These are phyloP conservation scores for Hypsizygus marmoreus DNA, from an alignment of 768 basidiomycete species.

Conservation along the genomic window DNA sequence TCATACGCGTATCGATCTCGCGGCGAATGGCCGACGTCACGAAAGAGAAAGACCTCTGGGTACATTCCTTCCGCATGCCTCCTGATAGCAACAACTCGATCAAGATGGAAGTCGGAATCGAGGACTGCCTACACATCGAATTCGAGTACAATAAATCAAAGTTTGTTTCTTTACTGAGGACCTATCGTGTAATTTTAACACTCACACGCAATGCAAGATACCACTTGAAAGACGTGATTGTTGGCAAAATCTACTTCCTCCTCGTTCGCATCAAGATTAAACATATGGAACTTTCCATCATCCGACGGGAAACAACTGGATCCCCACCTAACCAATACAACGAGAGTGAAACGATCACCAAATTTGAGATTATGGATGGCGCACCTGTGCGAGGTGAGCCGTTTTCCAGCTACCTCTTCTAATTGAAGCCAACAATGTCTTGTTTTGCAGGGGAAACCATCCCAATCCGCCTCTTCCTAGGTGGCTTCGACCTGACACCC, in stretches of 20 bases:
- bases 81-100: conserved; percentile 97
- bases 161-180: conserved; percentile 48
- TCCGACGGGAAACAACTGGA: conserved; percentile 95
- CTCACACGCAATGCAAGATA: conserved; percentile 58
- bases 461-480: conserved; percentile 95
- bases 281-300: conserved; percentile 99
- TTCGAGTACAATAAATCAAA: conserved; percentile 99
- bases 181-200: neutral
- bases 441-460: conserved; percentile 83
- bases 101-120: conserved; percentile 99
- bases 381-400: conserved; percentile 88
- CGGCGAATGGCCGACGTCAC: conserved; percentile 90
- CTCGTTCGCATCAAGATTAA: conserved; percentile 99
- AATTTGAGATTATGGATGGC: conserved; percentile 99
- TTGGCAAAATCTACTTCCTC: conserved; percentile 99
- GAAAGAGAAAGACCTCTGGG: conserved; percentile 96
- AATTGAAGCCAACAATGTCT: conserved; percentile 25
- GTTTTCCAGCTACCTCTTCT: conserved; percentile 82
- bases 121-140: conserved; percentile 98
- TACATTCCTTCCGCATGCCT: conserved; percentile 98
- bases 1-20: conserved; percentile 87
- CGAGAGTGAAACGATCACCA: conserved; percentile 98
- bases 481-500: conserved; percentile 97
- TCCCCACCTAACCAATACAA: conserved; percentile 98
- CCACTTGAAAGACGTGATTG: conserved; percentile 97